A percentile compares a stretch with the other conserved stretches of the same genome.
These are phyloP conservation scores for Filobasidium wieringae DNA, from an alignment of 768 basidiomycete species.

Conservation along the genomic window DNA sequence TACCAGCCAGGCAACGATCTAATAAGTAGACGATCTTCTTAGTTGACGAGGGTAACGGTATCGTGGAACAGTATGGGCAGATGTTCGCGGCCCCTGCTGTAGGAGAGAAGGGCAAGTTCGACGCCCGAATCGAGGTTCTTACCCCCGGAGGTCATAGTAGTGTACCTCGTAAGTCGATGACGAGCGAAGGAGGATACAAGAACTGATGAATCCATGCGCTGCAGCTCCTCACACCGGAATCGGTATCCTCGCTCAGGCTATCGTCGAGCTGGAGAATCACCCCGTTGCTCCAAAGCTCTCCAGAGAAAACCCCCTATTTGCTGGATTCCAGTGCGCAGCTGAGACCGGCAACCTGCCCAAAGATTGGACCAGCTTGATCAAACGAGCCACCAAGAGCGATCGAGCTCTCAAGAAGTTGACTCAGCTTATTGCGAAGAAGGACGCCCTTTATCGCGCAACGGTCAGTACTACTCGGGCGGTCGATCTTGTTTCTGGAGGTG, in stretches of 20 bases:
- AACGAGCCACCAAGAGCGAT: conserved; percentile 31
- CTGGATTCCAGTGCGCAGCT: conserved; percentile 54
- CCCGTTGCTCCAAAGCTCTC: conserved; percentile 41
- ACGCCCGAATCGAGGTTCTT: conserved; percentile 23
- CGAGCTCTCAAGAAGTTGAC: conserved; percentile 46
- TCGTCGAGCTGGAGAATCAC: conserved; percentile 30
- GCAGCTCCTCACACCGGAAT: conserved; percentile 34
- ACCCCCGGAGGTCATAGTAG: conserved; percentile 33
- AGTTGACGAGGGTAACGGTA: conserved; percentile 16
- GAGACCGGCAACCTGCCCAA: conserved; percentile 46
- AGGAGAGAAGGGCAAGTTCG: conserved; percentile 33
- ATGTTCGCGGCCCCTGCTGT: conserved; percentile 25
- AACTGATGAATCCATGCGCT: background rate
- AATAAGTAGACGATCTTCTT: too few species aligned
- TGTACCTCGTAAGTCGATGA: conserved; percentile 19
- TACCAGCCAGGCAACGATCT: too few species aligned
- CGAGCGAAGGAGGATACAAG: background rate
- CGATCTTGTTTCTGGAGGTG: conserved; percentile 22
- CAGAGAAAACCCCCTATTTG: conserved; percentile 51
- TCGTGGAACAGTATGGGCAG: conserved; percentile 22
- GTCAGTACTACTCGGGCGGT: conserved; percentile 29
- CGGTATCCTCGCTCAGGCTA: conserved; percentile 29
- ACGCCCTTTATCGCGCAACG: conserved; percentile 14
- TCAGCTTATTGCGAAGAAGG: conserved; percentile 33
- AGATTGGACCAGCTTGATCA: conserved; percentile 15